phyloP scores from a whole-genome alignment of 768 basidiomycete species.

The Tricholoma bakamatsutake region DNA sequence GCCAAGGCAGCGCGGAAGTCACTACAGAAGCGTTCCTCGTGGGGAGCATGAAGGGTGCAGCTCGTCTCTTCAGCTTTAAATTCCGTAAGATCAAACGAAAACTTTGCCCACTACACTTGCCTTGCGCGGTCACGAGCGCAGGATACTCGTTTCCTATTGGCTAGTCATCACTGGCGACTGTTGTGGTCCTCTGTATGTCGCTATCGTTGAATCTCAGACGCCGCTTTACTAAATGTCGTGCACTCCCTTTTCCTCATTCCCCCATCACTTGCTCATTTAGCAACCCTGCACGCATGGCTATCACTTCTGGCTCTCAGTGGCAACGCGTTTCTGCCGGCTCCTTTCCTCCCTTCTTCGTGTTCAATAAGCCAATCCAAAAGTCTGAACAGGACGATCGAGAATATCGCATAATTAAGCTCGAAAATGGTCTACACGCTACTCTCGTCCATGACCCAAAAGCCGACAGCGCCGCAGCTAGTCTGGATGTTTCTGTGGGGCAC shows the following conservation, averaged over 20 bases:
- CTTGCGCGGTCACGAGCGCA: too few species aligned
- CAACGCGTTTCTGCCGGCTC: slow-evolving; percentile 22
- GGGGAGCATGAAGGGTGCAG: too few species aligned
- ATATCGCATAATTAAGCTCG: slow-evolving; percentile 77
- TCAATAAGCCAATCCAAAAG: slow-evolving; percentile 56
- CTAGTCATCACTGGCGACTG: background rate
- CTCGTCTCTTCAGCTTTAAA: too few species aligned
- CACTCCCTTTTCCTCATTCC: background rate
- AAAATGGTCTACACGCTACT: slow-evolving; percentile 85
- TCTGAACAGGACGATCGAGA: slow-evolving; percentile 74
- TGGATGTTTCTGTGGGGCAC: slow-evolving; percentile 94
- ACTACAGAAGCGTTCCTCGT: too few species aligned
- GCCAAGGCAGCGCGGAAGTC: too few species aligned
- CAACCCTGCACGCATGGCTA: slow-evolving; percentile 13
- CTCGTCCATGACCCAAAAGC: slow-evolving; percentile 79
- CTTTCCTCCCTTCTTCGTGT: slow-evolving; percentile 46
- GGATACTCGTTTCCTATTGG: background rate
- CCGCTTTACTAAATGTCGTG: background rate
- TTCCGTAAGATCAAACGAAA: too few species aligned
- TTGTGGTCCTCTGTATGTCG: background rate
- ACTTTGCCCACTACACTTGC: too few species aligned
- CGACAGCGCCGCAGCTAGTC: slow-evolving; percentile 91
- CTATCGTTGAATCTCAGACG: background rate
- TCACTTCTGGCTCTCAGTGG: slow-evolving; percentile 26
- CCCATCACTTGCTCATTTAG: background rate